Evolutionary conservation across 1,284 basidiomycete genomes (phyloP), one percentile per base, ranked within the genome.

Genomic region (Baeospora myosura): DNA sequence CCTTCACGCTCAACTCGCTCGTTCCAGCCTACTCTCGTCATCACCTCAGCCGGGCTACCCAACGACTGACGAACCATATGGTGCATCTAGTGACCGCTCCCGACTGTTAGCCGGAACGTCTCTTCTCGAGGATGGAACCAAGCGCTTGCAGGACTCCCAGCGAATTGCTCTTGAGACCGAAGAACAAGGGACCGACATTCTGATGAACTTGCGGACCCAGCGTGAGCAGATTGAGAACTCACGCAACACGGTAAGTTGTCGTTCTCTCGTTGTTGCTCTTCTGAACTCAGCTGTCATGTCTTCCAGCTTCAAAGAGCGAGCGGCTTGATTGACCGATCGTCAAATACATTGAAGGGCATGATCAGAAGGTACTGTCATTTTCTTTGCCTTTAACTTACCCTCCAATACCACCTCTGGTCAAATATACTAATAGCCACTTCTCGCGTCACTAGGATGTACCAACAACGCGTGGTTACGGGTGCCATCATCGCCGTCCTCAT

Each of bases 211-310:
- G 48, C 68, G 92, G 39, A 69, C 75, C 2, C 96, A 99, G 66
- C 67, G 96, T 49, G 96, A 98, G 60, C 93, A 95, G 65, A 94
- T 98, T 50, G 88, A 96, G 68, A 88, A 96, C 58, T 79, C 94
- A 16, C 71, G 95, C 55, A 88, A 92, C 64, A 92, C 87, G 42
- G 88, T 93, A 51, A 24, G 81, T 65, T 21, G 22, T 5, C 29
- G 28, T 39, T 31, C 34, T 12, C 7, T 33, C 5, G 18, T 26
- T 21, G 18, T 41, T 32, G 4, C 5, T 23, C 24, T 24, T 16
- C 11, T 29, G 32, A 4, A 5, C 35, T 49, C 31, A 38, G 33
- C 52, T 53, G 38, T 40, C 37, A 8, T 32, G 32, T 25, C 42
- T 42, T 29, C 4, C 46, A 87, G 83, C 66, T 87, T 28, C 71